Evolutionary conservation across 345 rosid genomes (phyloP), one percentile per base, ranked within the genome.

Genomic region (Murraya paniculata): DNA sequence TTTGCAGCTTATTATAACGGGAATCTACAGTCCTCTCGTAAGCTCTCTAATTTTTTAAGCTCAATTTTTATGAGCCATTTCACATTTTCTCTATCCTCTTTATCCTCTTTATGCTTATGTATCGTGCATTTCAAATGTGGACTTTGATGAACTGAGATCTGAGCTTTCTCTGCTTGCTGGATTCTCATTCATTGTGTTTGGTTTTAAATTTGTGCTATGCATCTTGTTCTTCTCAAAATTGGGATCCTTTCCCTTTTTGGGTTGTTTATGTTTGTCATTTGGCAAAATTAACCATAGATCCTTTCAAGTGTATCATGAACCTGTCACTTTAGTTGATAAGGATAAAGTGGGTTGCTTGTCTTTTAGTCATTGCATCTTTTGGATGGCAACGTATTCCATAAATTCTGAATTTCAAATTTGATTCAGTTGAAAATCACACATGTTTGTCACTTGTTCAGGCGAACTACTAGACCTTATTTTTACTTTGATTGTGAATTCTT

Each of bases 1-100:
- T 25, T 84, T 89, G 79, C 99, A 90, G 85, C 89, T 90, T 77
- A 80, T 94, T 83, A 90, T 83, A 30, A 92, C 90, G 86, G 98
- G 97, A 80, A 90, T 96, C 87, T 96, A 96, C 87, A 92, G 98
- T 85, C 98, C 99, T 33, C 90, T 96, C 76, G 99, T 96, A 88
- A 90, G 89, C 64, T 60, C 70, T 72, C 28, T n/a, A 2, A 13
- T 45, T n/a, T 35, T n/a, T 70, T 57, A 9, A 33, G 68, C 68
- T 64, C 9, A 33, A 64, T 64, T 24, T 58, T 64, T 64, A 30
- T 27, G 5, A 21, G 16, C n/a, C 55, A 59, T 78, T 73, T 78
- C 73, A 38, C 39, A 56, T 24, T 45, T 45, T 59, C 57, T 39
- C 16, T 68, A 36, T 69, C 3, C 59, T 38, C 64, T 73, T 24